These are phyloP conservation scores for Solanum paucissectum DNA, from an alignment of 257 asterid species.

Conservation along the genomic window DNA sequence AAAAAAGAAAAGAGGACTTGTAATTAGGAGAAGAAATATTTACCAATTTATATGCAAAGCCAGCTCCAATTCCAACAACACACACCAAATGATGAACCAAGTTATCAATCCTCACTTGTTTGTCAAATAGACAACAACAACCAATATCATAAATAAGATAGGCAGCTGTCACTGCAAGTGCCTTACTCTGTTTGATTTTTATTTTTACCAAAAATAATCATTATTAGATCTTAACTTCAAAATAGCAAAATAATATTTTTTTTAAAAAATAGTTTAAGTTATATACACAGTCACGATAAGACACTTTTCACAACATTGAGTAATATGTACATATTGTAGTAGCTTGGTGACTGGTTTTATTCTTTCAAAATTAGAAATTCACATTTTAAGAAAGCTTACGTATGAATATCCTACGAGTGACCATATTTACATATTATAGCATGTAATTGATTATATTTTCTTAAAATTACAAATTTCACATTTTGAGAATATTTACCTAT, in stretches of 20 bases:
- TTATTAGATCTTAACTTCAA: background rate
- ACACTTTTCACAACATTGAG: background rate
- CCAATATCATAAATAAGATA: conserved; percentile 67
- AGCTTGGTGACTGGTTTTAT: background rate
- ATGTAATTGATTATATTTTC: background rate
- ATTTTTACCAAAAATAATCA: background rate
- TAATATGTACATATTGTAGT: background rate
- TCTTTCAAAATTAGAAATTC: too few relatives aligned
- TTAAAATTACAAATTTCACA: background rate
- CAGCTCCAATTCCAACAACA: conserved; percentile 60
- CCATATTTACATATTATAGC: background rate
- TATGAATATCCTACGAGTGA: background rate
- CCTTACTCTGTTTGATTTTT: conserved; percentile 40
- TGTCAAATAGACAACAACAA: conserved; percentile 59
- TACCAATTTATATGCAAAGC: conserved; percentile 72
- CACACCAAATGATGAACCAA: conserved; percentile 66
- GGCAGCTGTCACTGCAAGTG: conserved; percentile 40
- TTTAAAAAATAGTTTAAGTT: background rate
- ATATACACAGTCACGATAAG: background rate
- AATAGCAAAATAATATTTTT: background rate
- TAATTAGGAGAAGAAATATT: background rate
- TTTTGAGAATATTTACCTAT: background rate
- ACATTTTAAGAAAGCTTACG: background rate
- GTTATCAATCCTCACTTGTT: conserved; percentile 45
- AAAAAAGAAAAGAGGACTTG: background rate